These are phyloP conservation scores for Papilionanthe hybrid DNA, from an alignment of 116 monocot genomes.

Conservation along the genomic window DNA sequence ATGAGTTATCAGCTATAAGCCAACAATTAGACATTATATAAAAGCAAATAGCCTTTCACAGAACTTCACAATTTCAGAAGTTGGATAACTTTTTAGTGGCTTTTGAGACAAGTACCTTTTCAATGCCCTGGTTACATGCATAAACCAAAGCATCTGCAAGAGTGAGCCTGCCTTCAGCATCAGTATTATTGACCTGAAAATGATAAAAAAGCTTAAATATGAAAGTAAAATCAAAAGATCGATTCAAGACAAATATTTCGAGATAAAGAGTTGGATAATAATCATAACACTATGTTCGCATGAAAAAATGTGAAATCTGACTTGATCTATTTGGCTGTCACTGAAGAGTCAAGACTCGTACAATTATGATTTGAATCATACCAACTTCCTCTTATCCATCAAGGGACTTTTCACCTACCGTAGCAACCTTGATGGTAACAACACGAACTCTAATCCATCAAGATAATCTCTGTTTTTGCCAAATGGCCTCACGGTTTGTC, in stretches of 20 bases:
- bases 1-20: too few relatives aligned
- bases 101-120: constrained; percentile 51
- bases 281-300: too few relatives aligned
- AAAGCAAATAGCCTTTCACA: background rate
- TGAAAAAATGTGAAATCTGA: too few relatives aligned
- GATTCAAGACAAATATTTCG: background rate
- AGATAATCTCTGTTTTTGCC: too few relatives aligned
- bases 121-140: constrained; percentile 91
- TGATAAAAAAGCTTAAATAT: background rate
- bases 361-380: too few relatives aligned
- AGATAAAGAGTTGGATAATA: background rate
- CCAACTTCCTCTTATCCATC: too few relatives aligned
- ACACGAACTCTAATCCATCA: too few relatives aligned
- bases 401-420: too few relatives aligned
- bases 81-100: background rate
- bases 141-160: constrained; percentile 95
- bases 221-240: background rate
- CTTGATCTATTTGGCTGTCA: too few relatives aligned
- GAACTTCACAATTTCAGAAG: constrained; percentile 1
- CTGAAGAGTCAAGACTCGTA: too few relatives aligned
- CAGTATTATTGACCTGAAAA: constrained; percentile 88
- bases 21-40: background rate
- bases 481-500: too few relatives aligned
- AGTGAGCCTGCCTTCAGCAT: constrained; percentile 94
- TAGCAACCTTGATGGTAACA: too few relatives aligned